These are phyloP conservation scores for Myochromella boudieri DNA, from an alignment of 768 basidiomycete genomes.

Conservation along the genomic window DNA sequence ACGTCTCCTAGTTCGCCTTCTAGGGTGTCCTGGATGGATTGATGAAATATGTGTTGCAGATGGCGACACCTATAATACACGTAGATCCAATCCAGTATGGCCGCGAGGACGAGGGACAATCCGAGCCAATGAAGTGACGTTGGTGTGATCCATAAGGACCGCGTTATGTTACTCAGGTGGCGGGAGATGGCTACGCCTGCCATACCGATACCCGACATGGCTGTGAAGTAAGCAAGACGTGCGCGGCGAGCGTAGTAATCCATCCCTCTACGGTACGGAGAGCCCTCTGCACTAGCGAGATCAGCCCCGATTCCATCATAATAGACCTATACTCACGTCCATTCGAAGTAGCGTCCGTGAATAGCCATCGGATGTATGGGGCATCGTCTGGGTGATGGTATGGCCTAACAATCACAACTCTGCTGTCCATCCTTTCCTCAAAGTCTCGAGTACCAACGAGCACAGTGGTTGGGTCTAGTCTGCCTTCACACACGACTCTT, in stretches of 20 bases:
- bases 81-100: background rate
- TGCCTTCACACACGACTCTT: too few relatives aligned
- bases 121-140: background rate
- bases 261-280: background rate
- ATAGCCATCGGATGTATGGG: background rate
- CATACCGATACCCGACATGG: background rate
- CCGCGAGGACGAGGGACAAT: background rate
- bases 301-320: too few relatives aligned
- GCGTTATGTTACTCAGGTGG: background rate
- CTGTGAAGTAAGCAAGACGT: background rate
- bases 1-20: conserved; percentile 13
- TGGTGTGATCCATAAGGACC: background rate
- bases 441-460: too few relatives aligned
- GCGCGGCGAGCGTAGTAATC: background rate
- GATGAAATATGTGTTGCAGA: conserved; percentile 1
- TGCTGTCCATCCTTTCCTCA: too few relatives aligned
- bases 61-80: conserved; percentile 4
- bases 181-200: background rate
- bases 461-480: too few relatives aligned
- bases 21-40: conserved; percentile 7
- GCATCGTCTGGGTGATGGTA: background rate
- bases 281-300: background rate
- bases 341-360: background rate
- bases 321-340: background rate
- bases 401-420: background rate